Conservation (phyloP, 805 yeast genomes). For the Barnettozyma wickerhamii region DNA sequence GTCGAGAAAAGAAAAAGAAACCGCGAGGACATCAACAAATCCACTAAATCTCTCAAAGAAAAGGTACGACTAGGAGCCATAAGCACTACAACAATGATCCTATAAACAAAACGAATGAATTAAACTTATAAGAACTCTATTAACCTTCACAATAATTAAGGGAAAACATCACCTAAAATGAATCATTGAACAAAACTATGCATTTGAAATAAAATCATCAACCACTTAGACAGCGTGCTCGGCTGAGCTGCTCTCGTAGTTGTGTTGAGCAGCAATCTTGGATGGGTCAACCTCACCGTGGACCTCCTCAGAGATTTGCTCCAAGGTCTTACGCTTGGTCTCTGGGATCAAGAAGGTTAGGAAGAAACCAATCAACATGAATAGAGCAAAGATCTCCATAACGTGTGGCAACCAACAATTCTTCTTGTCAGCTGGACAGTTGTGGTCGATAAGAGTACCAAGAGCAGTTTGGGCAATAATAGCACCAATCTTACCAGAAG, state of each 20-base stretch:
- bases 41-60: too few relatives aligned
- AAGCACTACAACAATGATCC: not conserved
- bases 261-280: constrained; percentile 24
- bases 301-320: constrained; percentile 72
- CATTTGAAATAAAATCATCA: not conserved
- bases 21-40: not conserved
- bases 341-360: constrained; percentile 74
- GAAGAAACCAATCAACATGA: constrained; percentile 78
- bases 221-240: constrained; percentile 14
- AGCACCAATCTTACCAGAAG: constrained; percentile 89
- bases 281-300: constrained; percentile 72
- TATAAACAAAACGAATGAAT: not conserved
- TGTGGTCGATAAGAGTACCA: constrained; percentile 79
- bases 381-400: constrained; percentile 89
- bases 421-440: constrained; percentile 50
- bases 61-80: too few relatives aligned
- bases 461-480: constrained; percentile 84
- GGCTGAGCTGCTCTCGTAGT: constrained; percentile 17
- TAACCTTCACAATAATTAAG: not conserved
- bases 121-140: not conserved
- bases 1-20: too few relatives aligned
- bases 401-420: constrained; percentile 89
- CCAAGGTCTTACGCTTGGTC: constrained; percentile 88
- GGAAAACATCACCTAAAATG: not conserved
- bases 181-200: not conserved